Base-by-base conservation (phyloP, 164 flowering plant genomes). In the Berberis vulgaris region DNA sequence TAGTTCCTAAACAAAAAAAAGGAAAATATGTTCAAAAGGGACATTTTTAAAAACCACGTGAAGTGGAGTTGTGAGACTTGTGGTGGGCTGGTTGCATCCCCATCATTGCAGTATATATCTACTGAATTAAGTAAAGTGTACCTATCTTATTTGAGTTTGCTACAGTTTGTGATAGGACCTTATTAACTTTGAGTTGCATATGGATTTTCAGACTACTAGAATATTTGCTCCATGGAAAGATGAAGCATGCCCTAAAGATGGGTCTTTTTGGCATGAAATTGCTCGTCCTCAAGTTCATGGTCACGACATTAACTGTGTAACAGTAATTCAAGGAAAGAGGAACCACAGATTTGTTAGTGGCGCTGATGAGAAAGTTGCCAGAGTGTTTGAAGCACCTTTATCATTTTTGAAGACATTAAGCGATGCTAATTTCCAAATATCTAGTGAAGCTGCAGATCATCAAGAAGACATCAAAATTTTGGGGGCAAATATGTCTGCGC, bases 211-310 rank as follows among this genome's bases (percentile, higher is more conserved):
- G 99, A 91, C 99, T 47, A 66, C 89, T 68, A 83, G 97, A 65
- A 68, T 91, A 63, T 94, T 83, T 71, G 85, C 93, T 68, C 82
- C 96, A 45, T 94, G 99, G 97, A 55, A 72, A 69, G 71, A 62
- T 63, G 82, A 72, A 57, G 73, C 63, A 66, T 60, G 68, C 60
- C 45, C 54, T 10, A 59, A 65, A 54, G 80, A 76, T 54, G 65
- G 47, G 46, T 65, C 68, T 67, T 64, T 77, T 38, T 94, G 97
- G 99, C 91, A 89, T 79, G 99, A 94, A 84, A 84, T 94, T 63
- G 89, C 96, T 73, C 91, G 99, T 57, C 97, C 99, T 50, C 99
- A 94, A 76, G 90, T 94, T 76, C 99, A 94, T 75, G 99, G 97
- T 49, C 99, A 94, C 74, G 99, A 94, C 77, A 85, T 94, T 44